Evolutionary conservation across 495 filamentous ascomycete species (phyloP), one percentile per base, ranked within the genome.

Genomic region (Penicillium samsonianum): DNA sequence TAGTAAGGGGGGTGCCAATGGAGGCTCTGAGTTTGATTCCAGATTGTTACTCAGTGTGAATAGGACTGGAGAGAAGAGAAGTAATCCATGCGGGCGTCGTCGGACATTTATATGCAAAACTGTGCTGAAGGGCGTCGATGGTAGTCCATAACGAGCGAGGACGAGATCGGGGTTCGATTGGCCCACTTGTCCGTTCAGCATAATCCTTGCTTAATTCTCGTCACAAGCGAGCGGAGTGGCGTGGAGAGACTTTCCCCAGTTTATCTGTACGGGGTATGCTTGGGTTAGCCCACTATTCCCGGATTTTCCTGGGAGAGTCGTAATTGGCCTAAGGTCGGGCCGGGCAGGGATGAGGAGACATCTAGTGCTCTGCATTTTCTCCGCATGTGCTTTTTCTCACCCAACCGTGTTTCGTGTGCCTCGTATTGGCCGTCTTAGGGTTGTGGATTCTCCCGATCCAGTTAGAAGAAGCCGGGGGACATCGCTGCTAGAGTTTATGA

Each of bases 241-340:
- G 52, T 16, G 25, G 20, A 7, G 19, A 38, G 1, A 47, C 42
- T 40, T 55, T 47, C 43, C 53, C 53, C 53, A 16, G 50, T 31
- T 53, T 46, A 17, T 28, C 16, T 41, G 23, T 9, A 25, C 45
- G 26, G 45, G 45, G 45, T 43, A 20, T 30, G n/a, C n/a, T n/a
- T n/a, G 30, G 41, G 22, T 55, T 28, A 37, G 42, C 10, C 42
- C 42, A 47, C 53, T 26, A 7, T 26, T 22, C 53, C 53, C 53
- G 53, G 53, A 47, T 37, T 55, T 31, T 37, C n/a, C 20, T 3
- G 20, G 14, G 25, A 12, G 30, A 7, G 4, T 16, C 4, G n/a
- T 37, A 43, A 55, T 55, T 55, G 30, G 53, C 3, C 14, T 46
- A 5, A 30, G 40, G 53, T 55, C 53, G 53, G 53, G 31, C 42